Percentiles rank a stretch among this genome's conserved stretches.
phyloP scores from a whole-genome alignment of 177 flowering plant species.

The Vitis hybrid region DNA sequence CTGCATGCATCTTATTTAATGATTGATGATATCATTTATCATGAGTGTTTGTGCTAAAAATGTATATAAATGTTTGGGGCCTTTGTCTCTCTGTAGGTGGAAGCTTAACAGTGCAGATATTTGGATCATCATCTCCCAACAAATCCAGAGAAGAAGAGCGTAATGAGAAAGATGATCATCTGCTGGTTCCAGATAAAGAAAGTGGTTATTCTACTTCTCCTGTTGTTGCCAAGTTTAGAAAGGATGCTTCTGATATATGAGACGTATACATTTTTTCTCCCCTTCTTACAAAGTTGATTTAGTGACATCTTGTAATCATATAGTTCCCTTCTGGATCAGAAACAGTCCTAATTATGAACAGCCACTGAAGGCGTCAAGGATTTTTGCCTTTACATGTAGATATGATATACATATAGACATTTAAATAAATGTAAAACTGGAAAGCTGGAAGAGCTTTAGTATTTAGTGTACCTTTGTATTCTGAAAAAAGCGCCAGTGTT shows the following conservation, averaged over 20 bases:
- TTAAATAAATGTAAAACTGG: not conserved
- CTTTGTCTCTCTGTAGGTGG: slow-evolving; percentile 43
- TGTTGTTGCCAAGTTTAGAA: slow-evolving; percentile 33
- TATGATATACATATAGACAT: not conserved
- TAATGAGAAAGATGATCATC: slow-evolving; percentile 19
- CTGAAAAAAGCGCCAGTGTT: not conserved
- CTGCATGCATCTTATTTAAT: too few species aligned
- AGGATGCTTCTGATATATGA: slow-evolving; percentile 27
- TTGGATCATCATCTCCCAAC: slow-evolving; percentile 38
- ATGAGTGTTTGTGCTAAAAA: not conserved
- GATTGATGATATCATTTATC: too few species aligned
- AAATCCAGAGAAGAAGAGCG: slow-evolving; percentile 19
- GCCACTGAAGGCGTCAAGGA: not conserved
- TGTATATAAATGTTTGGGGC: not conserved
- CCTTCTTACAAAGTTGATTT: not conserved
- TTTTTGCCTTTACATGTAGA: slow-evolving; percentile 4
- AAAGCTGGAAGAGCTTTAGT: not conserved
- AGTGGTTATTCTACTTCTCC: slow-evolving; percentile 35
- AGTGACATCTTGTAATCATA: not conserved
- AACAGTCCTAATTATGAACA: not conserved
- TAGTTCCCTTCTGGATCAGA: not conserved
- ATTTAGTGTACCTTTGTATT: not conserved
- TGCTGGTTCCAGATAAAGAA: slow-evolving; percentile 28
- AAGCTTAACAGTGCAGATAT: slow-evolving; percentile 74
- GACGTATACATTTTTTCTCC: not conserved